Conservation (phyloP, 1,284 basidiomycete species). For the Thecaphora thlaspeos region DNA sequence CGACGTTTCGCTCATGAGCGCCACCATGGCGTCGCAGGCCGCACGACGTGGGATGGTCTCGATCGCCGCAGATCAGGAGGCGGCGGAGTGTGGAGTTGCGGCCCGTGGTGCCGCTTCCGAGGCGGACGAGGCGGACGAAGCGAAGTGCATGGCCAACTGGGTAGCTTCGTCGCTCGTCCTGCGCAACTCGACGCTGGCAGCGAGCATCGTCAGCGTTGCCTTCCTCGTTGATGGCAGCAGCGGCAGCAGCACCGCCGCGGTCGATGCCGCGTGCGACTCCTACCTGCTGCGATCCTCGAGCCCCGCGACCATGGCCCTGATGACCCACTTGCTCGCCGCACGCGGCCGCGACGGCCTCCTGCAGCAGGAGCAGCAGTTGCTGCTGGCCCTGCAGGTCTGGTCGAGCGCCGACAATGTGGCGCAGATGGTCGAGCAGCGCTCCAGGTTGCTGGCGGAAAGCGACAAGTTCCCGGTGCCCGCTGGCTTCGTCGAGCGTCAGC, state of each 20-base stretch:
- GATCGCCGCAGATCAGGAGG: too few relatives aligned
- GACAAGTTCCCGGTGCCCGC: background rate
- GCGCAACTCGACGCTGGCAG: constrained; percentile 18
- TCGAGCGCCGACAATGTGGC: background rate
- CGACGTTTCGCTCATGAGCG: too few relatives aligned
- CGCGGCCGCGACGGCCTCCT: too few relatives aligned
- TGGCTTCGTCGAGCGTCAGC: background rate
- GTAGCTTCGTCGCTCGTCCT: constrained; percentile 11
- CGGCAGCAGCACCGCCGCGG: too few relatives aligned
- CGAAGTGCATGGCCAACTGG: constrained; percentile 8
- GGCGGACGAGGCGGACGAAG: too few relatives aligned
- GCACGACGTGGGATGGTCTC: too few relatives aligned
- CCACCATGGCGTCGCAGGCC: too few relatives aligned
- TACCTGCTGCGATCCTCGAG: background rate
- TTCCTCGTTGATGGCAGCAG: too few relatives aligned
- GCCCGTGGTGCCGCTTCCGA: too few relatives aligned
- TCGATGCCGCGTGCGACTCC: background rate
- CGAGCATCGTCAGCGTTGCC: constrained; percentile 1
- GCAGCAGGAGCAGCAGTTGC: too few relatives aligned
- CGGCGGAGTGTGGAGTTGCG: too few relatives aligned
- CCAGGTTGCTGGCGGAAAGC: background rate
- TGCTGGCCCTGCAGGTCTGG: background rate
- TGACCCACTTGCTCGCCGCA: background rate
- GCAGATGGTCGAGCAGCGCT: background rate
- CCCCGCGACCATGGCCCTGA: background rate